Evolutionary conservation across 2,329 filamentous ascomycete species (phyloP).

Genomic region (Epichloe scottii): DNA sequence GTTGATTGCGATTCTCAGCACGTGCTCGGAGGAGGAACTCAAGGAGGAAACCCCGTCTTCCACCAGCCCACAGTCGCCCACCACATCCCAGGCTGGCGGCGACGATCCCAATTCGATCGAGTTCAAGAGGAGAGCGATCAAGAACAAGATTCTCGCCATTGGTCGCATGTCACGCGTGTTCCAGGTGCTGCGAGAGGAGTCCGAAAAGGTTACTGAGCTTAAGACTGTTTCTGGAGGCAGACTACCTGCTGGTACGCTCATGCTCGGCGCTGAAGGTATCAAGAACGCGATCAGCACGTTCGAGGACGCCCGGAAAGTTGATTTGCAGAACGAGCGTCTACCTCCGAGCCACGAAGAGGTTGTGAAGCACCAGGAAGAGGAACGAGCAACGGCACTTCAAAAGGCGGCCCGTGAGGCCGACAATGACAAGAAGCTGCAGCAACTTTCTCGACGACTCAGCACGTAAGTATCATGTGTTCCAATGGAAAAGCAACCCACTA

Average conservation of each 20-base stretch:
- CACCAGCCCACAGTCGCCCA: conserved; percentile 44
- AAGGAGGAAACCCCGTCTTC: conserved; percentile 72
- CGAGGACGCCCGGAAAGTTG: conserved; percentile 92
- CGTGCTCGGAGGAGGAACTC: conserved; percentile 96
- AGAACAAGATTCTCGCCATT: conserved; percentile 99
- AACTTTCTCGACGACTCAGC: conserved; percentile 83
- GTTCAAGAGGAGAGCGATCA: conserved; percentile 91
- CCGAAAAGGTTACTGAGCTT: conserved; percentile 89
- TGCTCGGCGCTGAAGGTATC: conserved; percentile 96
- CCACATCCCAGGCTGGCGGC: conserved; percentile 29
- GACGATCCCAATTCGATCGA: conserved; percentile 78
- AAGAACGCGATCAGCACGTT: conserved; percentile 97
- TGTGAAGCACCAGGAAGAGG: conserved; percentile 66
- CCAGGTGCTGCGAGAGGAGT: conserved; percentile 95
- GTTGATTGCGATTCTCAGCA: conserved; percentile 97
- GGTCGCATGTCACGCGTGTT: conserved; percentile 94
- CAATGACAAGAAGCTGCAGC: conserved; percentile 77
- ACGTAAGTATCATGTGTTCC: conserved; percentile 52
- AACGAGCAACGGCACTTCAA: conserved; percentile 70
- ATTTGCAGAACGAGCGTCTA: conserved; percentile 89
- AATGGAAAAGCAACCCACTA: not conserved
- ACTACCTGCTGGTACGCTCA: conserved; percentile 86
- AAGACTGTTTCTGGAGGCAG: conserved; percentile 92
- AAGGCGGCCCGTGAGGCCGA: conserved; percentile 80
- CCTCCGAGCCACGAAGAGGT: conserved; percentile 92